phyloP scores from a whole-genome alignment of 2,329 filamentous ascomycete genomes.

The Penicillium expansum region DNA sequence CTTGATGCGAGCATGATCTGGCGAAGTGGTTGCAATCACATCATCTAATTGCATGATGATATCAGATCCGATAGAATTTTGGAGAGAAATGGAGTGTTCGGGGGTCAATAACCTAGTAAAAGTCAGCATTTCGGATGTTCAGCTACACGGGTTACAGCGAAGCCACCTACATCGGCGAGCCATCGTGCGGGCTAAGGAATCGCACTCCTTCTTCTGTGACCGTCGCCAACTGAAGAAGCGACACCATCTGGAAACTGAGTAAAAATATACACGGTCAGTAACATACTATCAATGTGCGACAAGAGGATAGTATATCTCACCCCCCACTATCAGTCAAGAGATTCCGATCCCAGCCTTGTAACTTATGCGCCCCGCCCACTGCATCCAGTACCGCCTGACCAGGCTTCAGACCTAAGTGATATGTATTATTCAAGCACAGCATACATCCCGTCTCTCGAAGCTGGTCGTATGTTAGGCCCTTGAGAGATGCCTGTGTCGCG shows the following conservation, averaged over 20 bases:
- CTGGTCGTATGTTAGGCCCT: constrained; percentile 89
- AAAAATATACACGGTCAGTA: neutral
- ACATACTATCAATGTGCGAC: neutral
- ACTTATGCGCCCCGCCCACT: constrained; percentile 86
- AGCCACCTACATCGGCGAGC: constrained; percentile 70
- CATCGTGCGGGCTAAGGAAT: constrained; percentile 95
- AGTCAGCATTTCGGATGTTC: neutral
- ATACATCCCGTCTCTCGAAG: constrained; percentile 85
- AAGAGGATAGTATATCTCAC: constrained; percentile 32
- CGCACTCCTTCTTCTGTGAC: constrained; percentile 94
- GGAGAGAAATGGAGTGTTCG: constrained; percentile 91
- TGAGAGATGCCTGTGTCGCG: constrained; percentile 91
- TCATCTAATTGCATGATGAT: constrained; percentile 99
- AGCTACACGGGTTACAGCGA: neutral
- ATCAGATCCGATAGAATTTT: constrained; percentile 96
- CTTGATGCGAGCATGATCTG: constrained; percentile 80
- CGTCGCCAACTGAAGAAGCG: constrained; percentile 84
- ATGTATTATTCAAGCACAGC: constrained; percentile 95
- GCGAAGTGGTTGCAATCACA: constrained; percentile 92
- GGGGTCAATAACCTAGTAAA: constrained; percentile 74
- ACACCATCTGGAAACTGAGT: constrained; percentile 95
- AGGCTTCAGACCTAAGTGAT: constrained; percentile 91
- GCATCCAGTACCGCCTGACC: constrained; percentile 84
- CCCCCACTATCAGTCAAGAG: constrained; percentile 71
- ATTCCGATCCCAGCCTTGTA: constrained; percentile 95